Conservation (phyloP, 1,284 basidiomycete species). For the Mrakiaceae sp. region DNA sequence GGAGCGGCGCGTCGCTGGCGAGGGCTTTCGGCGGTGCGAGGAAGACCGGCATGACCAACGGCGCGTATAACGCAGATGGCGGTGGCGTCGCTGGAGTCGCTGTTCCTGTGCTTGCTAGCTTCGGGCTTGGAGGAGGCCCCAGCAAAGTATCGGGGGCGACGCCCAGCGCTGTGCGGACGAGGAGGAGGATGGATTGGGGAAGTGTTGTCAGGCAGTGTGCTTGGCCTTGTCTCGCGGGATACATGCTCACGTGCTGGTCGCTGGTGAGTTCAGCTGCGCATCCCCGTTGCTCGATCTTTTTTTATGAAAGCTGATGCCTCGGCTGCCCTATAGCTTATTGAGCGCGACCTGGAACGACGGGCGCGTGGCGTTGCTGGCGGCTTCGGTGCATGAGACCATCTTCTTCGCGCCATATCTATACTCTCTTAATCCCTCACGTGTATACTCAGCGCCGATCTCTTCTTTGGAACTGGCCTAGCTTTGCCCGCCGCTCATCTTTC, state of each 20-base stretch:
- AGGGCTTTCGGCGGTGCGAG: not conserved
- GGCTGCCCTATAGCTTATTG: slow-evolving; percentile 1
- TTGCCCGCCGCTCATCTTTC: not conserved
- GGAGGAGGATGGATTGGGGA: slow-evolving; percentile 15
- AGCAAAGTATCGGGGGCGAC: not conserved
- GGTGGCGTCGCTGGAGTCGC: not conserved
- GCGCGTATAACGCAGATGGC: slow-evolving; percentile 1
- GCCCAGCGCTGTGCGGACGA: not conserved
- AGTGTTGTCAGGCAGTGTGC: slow-evolving; percentile 10
- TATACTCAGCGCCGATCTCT: no score
- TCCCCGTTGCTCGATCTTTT: not conserved
- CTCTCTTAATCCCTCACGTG: not conserved
- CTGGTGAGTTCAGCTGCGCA: slow-evolving; percentile 3
- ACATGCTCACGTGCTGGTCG: slow-evolving; percentile 12
- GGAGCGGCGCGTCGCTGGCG: not conserved
- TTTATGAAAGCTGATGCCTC: not conserved
- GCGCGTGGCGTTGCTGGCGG: not conserved
- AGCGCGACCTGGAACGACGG: slow-evolving; percentile 5
- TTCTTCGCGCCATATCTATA: not conserved
- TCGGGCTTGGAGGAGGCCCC: not conserved
- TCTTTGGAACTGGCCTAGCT: not conserved
- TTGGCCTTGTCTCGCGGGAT: slow-evolving; percentile 11
- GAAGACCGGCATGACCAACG: slow-evolving; percentile 1
- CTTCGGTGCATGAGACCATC: slow-evolving; percentile 3
- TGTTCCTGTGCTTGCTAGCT: not conserved